Evolutionary conservation across 2,329 filamentous ascomycete species (phyloP), one percentile per base, ranked within the genome.

Genomic region (Monilinia aucupariae): DNA sequence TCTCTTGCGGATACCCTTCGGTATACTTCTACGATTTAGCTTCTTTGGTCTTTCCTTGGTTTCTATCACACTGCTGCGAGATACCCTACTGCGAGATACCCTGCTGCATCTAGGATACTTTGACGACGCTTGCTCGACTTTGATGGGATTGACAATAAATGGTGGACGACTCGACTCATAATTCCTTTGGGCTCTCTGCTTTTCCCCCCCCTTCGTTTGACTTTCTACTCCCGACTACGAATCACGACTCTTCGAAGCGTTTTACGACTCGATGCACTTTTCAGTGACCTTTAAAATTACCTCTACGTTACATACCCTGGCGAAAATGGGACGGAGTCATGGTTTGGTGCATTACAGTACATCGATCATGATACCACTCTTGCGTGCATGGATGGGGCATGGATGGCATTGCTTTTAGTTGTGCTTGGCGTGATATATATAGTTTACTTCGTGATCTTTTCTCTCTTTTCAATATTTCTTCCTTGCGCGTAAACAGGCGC

Each of bases 311-410:
- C 53, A 47, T 56, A 56, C 41, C 53, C n/a, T 56, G 53, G 53
- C 53, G 53, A 56, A 56, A 56, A 56, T 56, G 41, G 53, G 43
- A 56, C 41, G 53, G 53, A 41, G 53, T 56, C 53, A 47, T 56
- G 53, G 53, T 34, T 47, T 56, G 41, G 53, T 56, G 53, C 53
- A 56, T 56, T 56, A 56, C 30, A 47, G 53, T 56, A 56, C 53
- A 56, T 56, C 41, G 53, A 56, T 56, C 53, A 56, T 56, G 53
- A 56, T 56, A 47, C 53, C 53, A 56, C 53, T 56, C 53, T 56
- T 56, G 53, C 53, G 41, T 56, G 53, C 53, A 56, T 56, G 53
- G 53, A 47, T 34, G 39, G 53, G 53, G 41, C 41, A 39, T 55
- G 53, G 53, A 55, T 32, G 39, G 53, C 53, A 56, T 56, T 56